Evolutionary conservation across 2,329 filamentous ascomycete species (phyloP), one percentile per base, ranked within the genome.

Genomic region (Ustulina deusta): DNA sequence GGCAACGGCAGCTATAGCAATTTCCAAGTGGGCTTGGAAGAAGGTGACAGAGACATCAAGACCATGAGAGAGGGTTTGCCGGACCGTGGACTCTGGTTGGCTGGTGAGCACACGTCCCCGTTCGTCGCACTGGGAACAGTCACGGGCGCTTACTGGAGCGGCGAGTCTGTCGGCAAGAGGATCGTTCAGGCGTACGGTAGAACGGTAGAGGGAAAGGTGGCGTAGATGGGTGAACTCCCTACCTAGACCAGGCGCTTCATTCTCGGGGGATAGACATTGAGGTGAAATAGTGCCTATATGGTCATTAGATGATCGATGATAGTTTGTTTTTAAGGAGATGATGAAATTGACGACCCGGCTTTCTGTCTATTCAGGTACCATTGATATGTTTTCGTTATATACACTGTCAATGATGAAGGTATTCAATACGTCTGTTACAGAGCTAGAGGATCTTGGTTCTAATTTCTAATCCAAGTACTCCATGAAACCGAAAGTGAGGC

Each of bases 81-180:
- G 0, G 88, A 88, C 13, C 82, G 88, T 25, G 89, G 92, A 0
- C 76, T 97, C 9, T 97, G 94, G 94, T 84, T 97, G 71, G 94
- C 94, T 0, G 94, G 94, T 0, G 94, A 97, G 80, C 94, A 97
- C 80, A 97, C 93, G 25, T 91, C 93, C 62, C 94, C 94, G 4
- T 97, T 97, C 81, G 90, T 97, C 32, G 94, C 92, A 11, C 79
- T 97, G 69, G 95, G 94, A 0, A 97, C 94, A 4, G 92, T 91
- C 13, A 97, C 93, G 0, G 95, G 95, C 0, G 95, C 95, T 11
- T 97, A 93, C 78, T 97, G 93, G 93, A 93, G 92, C 77, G 94
- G 94, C 1, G 93, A 97, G 81, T 87, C 86, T 22, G 92, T 94
- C 38, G 94, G 86, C 0, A 86, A 83, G 77, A 87, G 89, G 75